Percentiles rank a stretch among this genome's conserved stretches.
Evolutionary conservation across 2,329 filamentous ascomycete genomes (phyloP).

Genomic region (Mycosphaerella arachidis): DNA sequence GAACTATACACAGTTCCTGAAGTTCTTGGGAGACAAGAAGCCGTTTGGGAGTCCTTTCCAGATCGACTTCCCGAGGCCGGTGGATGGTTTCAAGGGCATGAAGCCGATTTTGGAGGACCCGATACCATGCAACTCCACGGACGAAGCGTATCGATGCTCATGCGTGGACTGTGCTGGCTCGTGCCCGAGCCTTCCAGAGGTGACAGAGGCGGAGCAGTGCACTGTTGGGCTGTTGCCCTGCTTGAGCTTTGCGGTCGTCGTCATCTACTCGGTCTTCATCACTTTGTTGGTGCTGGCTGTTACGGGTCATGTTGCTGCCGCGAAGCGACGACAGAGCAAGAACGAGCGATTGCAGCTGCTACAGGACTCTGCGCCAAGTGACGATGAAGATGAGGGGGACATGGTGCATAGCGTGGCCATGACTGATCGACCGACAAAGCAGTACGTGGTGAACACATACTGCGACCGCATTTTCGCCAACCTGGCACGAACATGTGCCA

Average conservation of each 20-base stretch:
- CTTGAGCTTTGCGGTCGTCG: slow-evolving; percentile 84
- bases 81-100: slow-evolving; percentile 65
- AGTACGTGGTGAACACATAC: slow-evolving; percentile 78
- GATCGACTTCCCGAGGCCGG: slow-evolving; percentile 76
- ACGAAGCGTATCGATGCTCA: slow-evolving; percentile 80
- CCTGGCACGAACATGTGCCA: slow-evolving; percentile 74
- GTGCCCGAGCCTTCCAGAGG: slow-evolving; percentile 74
- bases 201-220: slow-evolving; percentile 68
- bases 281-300: slow-evolving; percentile 62
- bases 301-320: slow-evolving; percentile 71
- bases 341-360: slow-evolving; percentile 80
- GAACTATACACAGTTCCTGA: slow-evolving; percentile 79
- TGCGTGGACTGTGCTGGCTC: slow-evolving; percentile 88
- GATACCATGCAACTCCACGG: slow-evolving; percentile 84
- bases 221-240: slow-evolving; percentile 86
- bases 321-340: slow-evolving; percentile 66
- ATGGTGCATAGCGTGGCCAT: slow-evolving; percentile 71
- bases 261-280: slow-evolving; percentile 75
- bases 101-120: slow-evolving; percentile 63
- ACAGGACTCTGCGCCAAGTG: slow-evolving; percentile 76
- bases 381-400: slow-evolving; percentile 92
- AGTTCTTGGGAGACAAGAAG: slow-evolving; percentile 91
- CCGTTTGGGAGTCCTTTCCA: slow-evolving; percentile 91
- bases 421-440: slow-evolving; percentile 70
- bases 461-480: slow-evolving; percentile 76